Base-by-base conservation (phyloP, 2,329 filamentous ascomycete species). In the Alternaria tenuissima region DNA sequence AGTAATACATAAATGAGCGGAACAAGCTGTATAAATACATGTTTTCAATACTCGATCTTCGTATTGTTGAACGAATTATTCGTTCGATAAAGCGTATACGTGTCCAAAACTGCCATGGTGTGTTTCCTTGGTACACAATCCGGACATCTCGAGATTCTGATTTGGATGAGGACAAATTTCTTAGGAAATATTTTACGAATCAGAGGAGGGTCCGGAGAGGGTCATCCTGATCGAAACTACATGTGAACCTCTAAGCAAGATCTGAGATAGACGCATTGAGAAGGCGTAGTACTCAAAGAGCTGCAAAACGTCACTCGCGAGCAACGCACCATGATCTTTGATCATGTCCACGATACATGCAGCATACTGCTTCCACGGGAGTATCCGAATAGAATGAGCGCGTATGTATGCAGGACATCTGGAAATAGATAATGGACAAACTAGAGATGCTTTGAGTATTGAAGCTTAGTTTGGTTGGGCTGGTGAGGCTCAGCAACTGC, bases 401-500 rank as follows among this genome's bases (percentile, higher is more conserved):
- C 14, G 22, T 36, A 24, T 7, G 7, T 26, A 38, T 5, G 20
- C 14, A 49, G 20, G 14, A 8, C 7, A 49, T 38, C 30, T 18
- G 14, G 16, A 55, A 55, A 55, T 55, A 59, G 52, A 42, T 18
- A 32, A 22, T 4, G 12, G 6, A 18, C 24, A 14, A 44, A 18
- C 18, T 7, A 11, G 22, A n/a, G 30, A 46, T 18, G 14, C 14
- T 43, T 32, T 20, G 46, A 38, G 18, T 41, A 36, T 39, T 24
- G 55, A 54, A 16, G 12, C 36, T 18, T 38, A n/a, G 28, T 39
- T 41, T 47, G 56, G 51, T 47, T 38, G 14, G 32, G 38, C 22
- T 24, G 26, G 43, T 59, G 52, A 51, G 57, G 52, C 44, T 55
- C 57, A 42, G 52, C 44, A 38, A 55, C 57, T 55, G 56, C 43